phyloP scores from a whole-genome alignment of 345 rosid genomes.

The Populus nigra region DNA sequence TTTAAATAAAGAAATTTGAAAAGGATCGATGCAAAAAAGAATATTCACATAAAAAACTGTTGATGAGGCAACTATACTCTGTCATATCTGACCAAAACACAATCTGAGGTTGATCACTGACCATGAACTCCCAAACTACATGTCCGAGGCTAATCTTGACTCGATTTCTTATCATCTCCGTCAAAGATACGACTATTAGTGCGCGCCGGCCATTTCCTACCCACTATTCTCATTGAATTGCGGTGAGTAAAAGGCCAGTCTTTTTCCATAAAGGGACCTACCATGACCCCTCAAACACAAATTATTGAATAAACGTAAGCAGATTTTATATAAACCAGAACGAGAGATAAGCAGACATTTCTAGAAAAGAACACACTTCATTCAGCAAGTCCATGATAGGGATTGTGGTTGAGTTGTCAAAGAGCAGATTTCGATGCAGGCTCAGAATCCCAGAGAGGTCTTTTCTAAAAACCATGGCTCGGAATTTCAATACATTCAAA shows the following conservation, averaged over 20 bases:
- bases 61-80: not conserved
- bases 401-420: not conserved
- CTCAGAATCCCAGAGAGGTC: not conserved
- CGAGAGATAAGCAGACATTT: not conserved
- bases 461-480: not conserved
- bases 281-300: not conserved
- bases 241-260: not conserved
- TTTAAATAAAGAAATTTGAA: not conserved
- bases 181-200: not conserved
- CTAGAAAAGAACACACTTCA: not conserved
- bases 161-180: not conserved
- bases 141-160: not conserved
- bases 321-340: not conserved
- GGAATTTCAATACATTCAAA: not conserved
- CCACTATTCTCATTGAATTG: not conserved
- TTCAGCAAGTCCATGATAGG: not conserved
- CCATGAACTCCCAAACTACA: not conserved
- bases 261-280: not conserved
- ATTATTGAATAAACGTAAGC: not conserved
- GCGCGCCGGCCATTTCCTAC: not conserved
- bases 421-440: not conserved
- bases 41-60: not conserved
- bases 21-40: not conserved
- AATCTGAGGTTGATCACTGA: not conserved
- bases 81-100: not conserved